These are phyloP conservation scores for Arabidopsis arenosa DNA, from an alignment of 345 rosid genomes.

Conservation along the genomic window DNA sequence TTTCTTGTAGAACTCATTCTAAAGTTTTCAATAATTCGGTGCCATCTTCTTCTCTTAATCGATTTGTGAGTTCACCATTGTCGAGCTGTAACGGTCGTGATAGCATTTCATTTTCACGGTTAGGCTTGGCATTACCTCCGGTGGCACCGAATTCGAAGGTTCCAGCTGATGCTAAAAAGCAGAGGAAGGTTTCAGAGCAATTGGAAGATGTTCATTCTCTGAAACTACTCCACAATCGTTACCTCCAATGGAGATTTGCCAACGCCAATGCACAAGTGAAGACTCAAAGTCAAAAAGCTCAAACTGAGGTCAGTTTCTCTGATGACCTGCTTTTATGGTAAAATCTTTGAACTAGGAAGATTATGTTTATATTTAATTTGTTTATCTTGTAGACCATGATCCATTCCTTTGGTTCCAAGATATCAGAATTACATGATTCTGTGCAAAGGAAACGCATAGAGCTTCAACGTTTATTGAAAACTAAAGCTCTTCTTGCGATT, in stretches of 20 bases:
- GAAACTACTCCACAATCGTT: conserved; percentile 63
- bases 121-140: conserved; percentile 57
- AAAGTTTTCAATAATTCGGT: conserved; percentile 4
- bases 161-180: conserved; percentile 46
- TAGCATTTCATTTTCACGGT: conserved; percentile 30
- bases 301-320: conserved; percentile 58
- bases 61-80: not conserved
- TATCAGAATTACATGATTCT: conserved; percentile 55
- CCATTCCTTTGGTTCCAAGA: conserved; percentile 55
- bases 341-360: too few relatives aligned
- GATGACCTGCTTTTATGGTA: too few relatives aligned
- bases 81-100: not conserved
- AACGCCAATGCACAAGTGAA: conserved; percentile 66
- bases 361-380: not conserved
- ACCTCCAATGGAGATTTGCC: conserved; percentile 77
- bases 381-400: conserved; percentile 55
- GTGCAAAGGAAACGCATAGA: conserved; percentile 62
- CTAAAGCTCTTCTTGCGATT: conserved; percentile 49
- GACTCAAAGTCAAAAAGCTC: conserved; percentile 52
- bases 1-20: conserved; percentile 11
- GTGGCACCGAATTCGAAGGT: conserved; percentile 50
- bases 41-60: conserved; percentile 27
- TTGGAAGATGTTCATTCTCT: conserved; percentile 66
- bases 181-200: conserved; percentile 53
- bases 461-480: conserved; percentile 51